A percentile compares a stretch with the other conserved stretches of the same genome.
Conservation (phyloP, 805 yeast species). For the Saccharomycopsis amapae region DNA sequence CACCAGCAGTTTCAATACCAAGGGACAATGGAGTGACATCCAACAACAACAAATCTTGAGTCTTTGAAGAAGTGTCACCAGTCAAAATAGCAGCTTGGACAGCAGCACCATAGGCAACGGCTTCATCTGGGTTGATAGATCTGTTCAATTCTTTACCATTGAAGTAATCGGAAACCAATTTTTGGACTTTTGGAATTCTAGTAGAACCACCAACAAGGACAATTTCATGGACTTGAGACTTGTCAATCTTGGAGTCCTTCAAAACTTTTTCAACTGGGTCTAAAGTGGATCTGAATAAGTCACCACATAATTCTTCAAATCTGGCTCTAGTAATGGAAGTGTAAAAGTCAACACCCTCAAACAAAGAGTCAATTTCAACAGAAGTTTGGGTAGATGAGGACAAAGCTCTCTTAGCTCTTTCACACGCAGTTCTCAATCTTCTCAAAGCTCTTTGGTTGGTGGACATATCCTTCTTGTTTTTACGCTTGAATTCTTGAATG, state of each 20-base stretch:
- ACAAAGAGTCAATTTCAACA: conserved; percentile 89
- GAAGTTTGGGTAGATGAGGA: conserved; percentile 94
- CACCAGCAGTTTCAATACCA: conserved; percentile 99
- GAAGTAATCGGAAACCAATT: conserved; percentile 91
- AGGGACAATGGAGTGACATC: conserved; percentile 97
- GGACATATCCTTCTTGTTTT: conserved; percentile 72
- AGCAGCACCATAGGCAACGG: conserved; percentile 99
- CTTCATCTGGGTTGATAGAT: conserved; percentile 97
- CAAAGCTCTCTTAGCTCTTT: conserved; percentile 83
- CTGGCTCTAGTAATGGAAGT: conserved; percentile 95
- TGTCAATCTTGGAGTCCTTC: conserved; percentile 84
- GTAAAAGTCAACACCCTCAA: conserved; percentile 94
- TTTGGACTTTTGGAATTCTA: conserved; percentile 96
- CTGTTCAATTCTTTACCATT: conserved; percentile 96
- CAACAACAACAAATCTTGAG: conserved; percentile 87
- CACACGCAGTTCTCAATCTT: conserved; percentile 83
- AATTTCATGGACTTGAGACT: conserved; percentile 84
- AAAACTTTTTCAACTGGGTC: conserved; percentile 95
- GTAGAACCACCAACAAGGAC: conserved; percentile 98
- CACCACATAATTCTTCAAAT: conserved; percentile 94
- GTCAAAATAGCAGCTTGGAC: conserved; percentile 96
- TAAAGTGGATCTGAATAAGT: conserved; percentile 85
- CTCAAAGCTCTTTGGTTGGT: conserved; percentile 77
- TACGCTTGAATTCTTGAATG: conserved; percentile 75
- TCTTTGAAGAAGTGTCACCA: conserved; percentile 94